phyloP scores from a whole-genome alignment of 257 asterid genomes.

The Verbena officinalis region DNA sequence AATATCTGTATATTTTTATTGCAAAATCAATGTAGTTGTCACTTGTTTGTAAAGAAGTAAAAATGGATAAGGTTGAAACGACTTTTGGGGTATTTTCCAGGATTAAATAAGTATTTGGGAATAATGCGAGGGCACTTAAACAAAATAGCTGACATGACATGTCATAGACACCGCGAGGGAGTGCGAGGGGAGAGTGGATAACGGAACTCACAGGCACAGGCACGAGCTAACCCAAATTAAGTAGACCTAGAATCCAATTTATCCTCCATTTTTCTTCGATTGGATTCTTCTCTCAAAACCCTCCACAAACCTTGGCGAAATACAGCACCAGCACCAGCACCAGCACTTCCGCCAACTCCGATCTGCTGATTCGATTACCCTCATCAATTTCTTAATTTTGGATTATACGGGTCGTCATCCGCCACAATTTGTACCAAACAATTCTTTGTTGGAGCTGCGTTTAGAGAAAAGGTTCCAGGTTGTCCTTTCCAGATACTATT shows the following conservation, averaged over 20 bases:
- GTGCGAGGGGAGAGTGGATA: not conserved
- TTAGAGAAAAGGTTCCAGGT: slow-evolving; percentile 17
- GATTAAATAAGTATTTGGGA: not conserved
- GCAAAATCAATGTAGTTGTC: no score
- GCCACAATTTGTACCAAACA: not conserved
- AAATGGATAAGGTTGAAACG: no score
- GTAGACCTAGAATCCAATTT: not conserved
- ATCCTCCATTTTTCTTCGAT: no score
- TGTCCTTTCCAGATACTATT: not conserved
- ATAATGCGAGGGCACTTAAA: not conserved
- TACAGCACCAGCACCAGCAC: not conserved
- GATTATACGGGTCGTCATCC: not conserved
- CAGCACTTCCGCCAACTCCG: slow-evolving; percentile 26
- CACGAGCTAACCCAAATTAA: not conserved
- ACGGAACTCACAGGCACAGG: not conserved
- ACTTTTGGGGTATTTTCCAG: no score
- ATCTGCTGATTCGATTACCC: slow-evolving; percentile 6
- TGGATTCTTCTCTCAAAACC: slow-evolving; percentile 28
- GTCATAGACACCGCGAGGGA: not conserved
- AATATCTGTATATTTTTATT: no score
- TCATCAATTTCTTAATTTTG: slow-evolving; percentile 16
- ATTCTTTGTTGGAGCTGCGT: slow-evolving; percentile 20
- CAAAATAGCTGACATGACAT: slow-evolving; percentile 3
- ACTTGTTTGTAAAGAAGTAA: no score
- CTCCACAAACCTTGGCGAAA: slow-evolving; percentile 16